Base-by-base conservation (phyloP, 192 early-diverging fungal species). In the Radiomyces spectabilis region DNA sequence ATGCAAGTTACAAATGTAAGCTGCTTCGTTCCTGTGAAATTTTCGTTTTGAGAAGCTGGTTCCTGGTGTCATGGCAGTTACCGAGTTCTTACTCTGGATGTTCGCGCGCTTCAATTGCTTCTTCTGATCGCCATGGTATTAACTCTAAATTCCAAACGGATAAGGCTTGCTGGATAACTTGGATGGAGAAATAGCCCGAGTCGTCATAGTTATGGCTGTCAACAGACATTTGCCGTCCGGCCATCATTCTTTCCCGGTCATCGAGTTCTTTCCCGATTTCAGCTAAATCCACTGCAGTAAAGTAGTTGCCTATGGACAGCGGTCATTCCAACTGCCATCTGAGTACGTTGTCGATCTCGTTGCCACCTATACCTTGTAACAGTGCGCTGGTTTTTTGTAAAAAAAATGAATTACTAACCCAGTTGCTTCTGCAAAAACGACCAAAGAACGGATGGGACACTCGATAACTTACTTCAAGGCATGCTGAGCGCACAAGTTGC, bases 401-500 rank as follows among this genome's bases (percentile, higher is more conserved):
- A 5, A 53, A 29, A 33, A 46, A 18, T 27, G 18, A 19, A 38
- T 5, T 31, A 27, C 7, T n/a, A 46, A 21, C 1, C 21, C 12
- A 7, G 9, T 15, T 31, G 18, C 30, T 1, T 4, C 13, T 27
- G n/a, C 19, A 22, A 15, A n/a, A 41, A 26, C 24, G 31, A 8
- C 15, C 9, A 35, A 41, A 40, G 13, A 38, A 53, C 21, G 38
- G 16, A 9, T 27, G 10, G 5, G 13, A 16, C 26, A 27, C 10
- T 26, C 15, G 30, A 15, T 0, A 12, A 38, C 39, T 49, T 55
- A 62, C 60, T 91, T 91, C 44, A 91, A 53, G 26, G 85, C 85
- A 71, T 91, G 87, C 37, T 91, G 88, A 0, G 87, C 87, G 53
- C 88, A 91, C 35, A 91, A 69, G 48, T 83, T 75, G 25, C 87